Conservation (phyloP, 164 flowering plant species). For the Aristolochia californica region DNA sequence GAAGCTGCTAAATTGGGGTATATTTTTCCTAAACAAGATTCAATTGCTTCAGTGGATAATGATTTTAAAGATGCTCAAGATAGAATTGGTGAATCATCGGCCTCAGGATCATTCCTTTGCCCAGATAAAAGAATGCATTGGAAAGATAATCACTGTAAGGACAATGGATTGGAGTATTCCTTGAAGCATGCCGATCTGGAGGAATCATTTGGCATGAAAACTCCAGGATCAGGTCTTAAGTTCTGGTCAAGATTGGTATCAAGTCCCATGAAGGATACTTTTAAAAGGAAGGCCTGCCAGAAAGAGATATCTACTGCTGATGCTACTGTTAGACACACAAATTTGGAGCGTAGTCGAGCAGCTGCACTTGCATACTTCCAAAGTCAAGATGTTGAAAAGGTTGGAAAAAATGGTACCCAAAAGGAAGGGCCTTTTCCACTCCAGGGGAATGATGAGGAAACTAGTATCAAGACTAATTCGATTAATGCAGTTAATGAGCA, state of each 20-base stretch:
- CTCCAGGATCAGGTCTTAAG: constrained; percentile 38
- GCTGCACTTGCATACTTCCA: constrained; percentile 56
- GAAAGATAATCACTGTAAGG: constrained; percentile 81
- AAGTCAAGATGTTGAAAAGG: constrained; percentile 21
- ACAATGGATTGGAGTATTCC: constrained; percentile 61
- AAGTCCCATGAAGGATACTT: constrained; percentile 34
- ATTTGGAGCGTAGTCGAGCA: constrained; percentile 71
- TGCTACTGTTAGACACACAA: constrained; percentile 44
- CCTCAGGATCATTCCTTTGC: constrained; percentile 32
- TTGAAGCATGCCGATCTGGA: constrained; percentile 79
- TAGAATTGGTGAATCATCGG: constrained; percentile 15
- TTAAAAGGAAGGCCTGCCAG: constrained; percentile 46
- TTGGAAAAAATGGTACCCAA: constrained; percentile 17
- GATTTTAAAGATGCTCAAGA: constrained; percentile 18
- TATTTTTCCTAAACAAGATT: constrained; percentile 30
- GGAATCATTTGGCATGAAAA: constrained; percentile 64
- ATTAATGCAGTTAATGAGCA: constrained; percentile 5
- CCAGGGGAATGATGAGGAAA: constrained; percentile 14
- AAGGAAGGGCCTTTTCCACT: constrained; percentile 6
- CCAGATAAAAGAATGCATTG: constrained; percentile 57
- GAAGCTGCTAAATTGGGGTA: constrained; percentile 75
- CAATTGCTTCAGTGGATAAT: constrained; percentile 19
- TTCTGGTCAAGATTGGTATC: constrained; percentile 51
- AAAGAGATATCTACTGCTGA: constrained; percentile 27
- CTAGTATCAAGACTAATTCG: constrained; percentile 6